These are phyloP conservation scores for Pythium phragmiticola DNA, from an alignment of 352 stramenopile species.

Conservation along the genomic window DNA sequence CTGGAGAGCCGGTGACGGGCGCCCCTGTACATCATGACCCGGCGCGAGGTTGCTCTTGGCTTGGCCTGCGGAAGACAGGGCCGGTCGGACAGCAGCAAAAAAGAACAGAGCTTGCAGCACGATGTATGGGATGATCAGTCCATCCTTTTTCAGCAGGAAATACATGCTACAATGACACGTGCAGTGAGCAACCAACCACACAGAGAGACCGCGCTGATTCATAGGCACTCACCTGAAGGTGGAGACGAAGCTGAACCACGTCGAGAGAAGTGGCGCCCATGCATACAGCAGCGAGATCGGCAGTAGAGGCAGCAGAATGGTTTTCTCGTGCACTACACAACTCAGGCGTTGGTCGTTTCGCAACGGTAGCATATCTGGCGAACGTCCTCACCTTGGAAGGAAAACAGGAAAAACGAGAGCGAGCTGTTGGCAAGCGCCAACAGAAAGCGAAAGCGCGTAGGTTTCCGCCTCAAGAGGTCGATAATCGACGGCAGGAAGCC, in stretches of 20 bases:
- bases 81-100: constrained; percentile 36
- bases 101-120: constrained; percentile 57
- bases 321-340: constrained; percentile 94
- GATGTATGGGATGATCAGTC: constrained; percentile 66
- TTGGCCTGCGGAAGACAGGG: constrained; percentile 12
- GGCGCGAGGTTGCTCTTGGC: constrained; percentile 27
- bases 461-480: constrained; percentile 65
- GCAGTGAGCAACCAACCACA: not conserved
- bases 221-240: constrained; percentile 68
- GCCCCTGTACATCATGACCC: constrained; percentile 40
- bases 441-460: constrained; percentile 73
- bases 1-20: constrained; percentile 32
- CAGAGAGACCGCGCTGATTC: no score
- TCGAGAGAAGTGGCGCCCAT: constrained; percentile 52
- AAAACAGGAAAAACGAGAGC: constrained; percentile 95
- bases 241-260: constrained; percentile 78
- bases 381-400: constrained; percentile 86
- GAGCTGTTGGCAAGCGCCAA: constrained; percentile 84
- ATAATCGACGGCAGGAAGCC: constrained; percentile 86
- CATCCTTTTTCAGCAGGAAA: constrained; percentile 84
- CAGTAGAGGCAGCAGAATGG: constrained; percentile 92
- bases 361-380: not conserved
- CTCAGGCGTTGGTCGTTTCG: not conserved
- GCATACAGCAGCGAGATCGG: constrained; percentile 87
- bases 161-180: constrained; percentile 57